Percentiles rank a stretch among this genome's conserved stretches.
Evolutionary conservation across 2,329 filamentous ascomycete genomes (phyloP).

Genomic region (Fusarium lyarnte): DNA sequence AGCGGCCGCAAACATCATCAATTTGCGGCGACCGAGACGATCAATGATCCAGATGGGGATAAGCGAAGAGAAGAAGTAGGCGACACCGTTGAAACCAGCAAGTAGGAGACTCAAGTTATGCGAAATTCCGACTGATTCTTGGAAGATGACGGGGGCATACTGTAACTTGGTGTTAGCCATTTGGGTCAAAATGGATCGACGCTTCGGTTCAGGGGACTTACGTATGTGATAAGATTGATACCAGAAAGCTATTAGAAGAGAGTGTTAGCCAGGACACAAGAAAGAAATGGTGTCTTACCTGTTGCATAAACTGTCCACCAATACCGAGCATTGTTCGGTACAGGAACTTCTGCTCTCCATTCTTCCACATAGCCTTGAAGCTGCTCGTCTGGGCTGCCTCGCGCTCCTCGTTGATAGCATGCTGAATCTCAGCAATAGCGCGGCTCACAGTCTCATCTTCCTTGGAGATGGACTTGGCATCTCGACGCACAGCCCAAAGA

Average conservation of each 20-base stretch:
- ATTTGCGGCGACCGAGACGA: constrained; percentile 62
- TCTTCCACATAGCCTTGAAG: constrained; percentile 51
- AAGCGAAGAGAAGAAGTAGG: constrained; percentile 44
- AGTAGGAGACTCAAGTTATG: constrained; percentile 59
- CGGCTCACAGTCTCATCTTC: constrained; percentile 42
- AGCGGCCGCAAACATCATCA: constrained; percentile 62
- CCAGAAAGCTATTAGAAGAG: constrained; percentile 34
- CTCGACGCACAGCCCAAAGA: constrained; percentile 44
- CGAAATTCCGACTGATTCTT: constrained; percentile 54
- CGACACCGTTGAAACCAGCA: constrained; percentile 61
- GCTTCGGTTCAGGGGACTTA: neutral
- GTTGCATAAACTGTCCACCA: constrained; percentile 58
- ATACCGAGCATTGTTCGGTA: constrained; percentile 54
- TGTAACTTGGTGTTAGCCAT: constrained; percentile 3
- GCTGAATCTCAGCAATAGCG: constrained; percentile 50
- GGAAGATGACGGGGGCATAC: constrained; percentile 56
- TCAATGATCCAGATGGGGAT: constrained; percentile 50
- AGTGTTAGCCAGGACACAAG: neutral
- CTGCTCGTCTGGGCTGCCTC: constrained; percentile 47
- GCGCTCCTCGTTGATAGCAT: constrained; percentile 52
- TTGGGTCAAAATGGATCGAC: too few relatives aligned
- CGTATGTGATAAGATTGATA: constrained; percentile 50
- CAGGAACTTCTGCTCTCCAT: constrained; percentile 54
- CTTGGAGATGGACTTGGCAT: constrained; percentile 40
- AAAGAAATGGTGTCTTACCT: constrained; percentile 7